Percentiles rank a stretch among this genome's conserved stretches.
phyloP scores from a whole-genome alignment of 1,284 basidiomycete species.

The Anthracocystis setariae region DNA sequence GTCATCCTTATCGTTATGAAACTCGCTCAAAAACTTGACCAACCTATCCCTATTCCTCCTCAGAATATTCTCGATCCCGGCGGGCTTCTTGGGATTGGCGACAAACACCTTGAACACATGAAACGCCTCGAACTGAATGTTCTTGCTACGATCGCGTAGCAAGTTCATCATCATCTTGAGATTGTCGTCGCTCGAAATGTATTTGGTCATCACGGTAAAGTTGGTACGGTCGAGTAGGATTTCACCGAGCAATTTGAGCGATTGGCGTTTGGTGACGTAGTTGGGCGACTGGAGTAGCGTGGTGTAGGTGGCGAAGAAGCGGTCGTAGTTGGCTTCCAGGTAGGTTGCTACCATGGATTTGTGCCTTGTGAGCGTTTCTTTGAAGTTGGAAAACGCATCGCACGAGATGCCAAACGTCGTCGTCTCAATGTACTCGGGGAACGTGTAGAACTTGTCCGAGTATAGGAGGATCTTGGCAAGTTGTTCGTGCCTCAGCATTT shows the following conservation, averaged over 20 bases:
- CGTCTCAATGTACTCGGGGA: constrained; percentile 94
- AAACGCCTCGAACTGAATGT: constrained; percentile 99
- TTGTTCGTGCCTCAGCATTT: constrained; percentile 94
- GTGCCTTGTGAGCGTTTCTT: constrained; percentile 81
- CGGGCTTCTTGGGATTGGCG: constrained; percentile 97
- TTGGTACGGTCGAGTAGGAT: constrained; percentile 96
- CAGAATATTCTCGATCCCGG: constrained; percentile 90
- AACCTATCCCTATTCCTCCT: constrained; percentile 93
- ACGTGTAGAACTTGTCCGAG: constrained; percentile 91
- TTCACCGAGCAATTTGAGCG: constrained; percentile 95
- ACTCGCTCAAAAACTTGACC: constrained; percentile 85
- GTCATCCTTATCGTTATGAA: constrained; percentile 95
- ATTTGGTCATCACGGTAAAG: constrained; percentile 98
- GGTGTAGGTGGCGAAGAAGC: constrained; percentile 96
- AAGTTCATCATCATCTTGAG: constrained; percentile 99
- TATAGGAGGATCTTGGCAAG: constrained; percentile 89
- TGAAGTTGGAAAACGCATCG: constrained; percentile 95
- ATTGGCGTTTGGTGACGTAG: constrained; percentile 99
- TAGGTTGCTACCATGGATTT: constrained; percentile 97
- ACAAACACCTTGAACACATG: constrained; percentile 99
- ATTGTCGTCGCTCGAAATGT: constrained; percentile 84
- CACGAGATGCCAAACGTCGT: constrained; percentile 98
- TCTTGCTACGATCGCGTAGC: constrained; percentile 93
- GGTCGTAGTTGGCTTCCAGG: constrained; percentile 93
- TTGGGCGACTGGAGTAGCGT: constrained; percentile 90